Conservation (phyloP, 2,329 filamentous ascomycete genomes). For the Camptophora hylomeconis region DNA sequence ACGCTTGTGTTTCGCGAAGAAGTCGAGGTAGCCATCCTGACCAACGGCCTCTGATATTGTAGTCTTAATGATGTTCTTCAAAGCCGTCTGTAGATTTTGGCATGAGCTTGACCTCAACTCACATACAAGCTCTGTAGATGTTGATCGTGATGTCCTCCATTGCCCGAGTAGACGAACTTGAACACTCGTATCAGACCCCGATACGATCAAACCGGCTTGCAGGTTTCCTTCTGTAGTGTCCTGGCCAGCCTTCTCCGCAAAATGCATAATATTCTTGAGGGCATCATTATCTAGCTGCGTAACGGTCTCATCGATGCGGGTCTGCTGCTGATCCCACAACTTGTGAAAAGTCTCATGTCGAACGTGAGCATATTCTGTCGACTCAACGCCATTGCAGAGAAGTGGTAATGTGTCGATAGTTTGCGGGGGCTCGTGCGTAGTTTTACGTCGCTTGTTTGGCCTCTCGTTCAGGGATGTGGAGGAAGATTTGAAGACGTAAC, state of each 20-base stretch:
- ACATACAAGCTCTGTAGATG: constrained; percentile 20
- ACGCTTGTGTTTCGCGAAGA: constrained; percentile 26
- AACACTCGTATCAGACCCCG: constrained; percentile 5
- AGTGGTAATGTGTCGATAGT: constrained; percentile 21
- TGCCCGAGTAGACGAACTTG: constrained; percentile 6
- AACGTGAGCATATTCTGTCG: constrained; percentile 19
- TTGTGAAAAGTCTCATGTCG: constrained; percentile 26
- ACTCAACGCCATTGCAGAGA: constrained; percentile 28
- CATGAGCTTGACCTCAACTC: constrained; percentile 31
- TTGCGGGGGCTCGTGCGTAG: constrained; percentile 21
- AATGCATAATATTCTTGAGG: constrained; percentile 21
- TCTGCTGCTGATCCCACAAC: constrained; percentile 27
- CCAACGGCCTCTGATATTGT: constrained; percentile 27
- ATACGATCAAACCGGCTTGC: constrained; percentile 11
- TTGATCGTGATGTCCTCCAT: constrained; percentile 3
- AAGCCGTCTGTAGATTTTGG: constrained; percentile 31
- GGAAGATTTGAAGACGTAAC: constrained; percentile 14
- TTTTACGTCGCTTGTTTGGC: constrained; percentile 46
- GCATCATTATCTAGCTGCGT: constrained; percentile 28
- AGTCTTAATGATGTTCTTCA: constrained; percentile 33
- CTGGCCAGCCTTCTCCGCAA: not conserved
- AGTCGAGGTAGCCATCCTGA: constrained; percentile 26
- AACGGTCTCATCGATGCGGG: constrained; percentile 27
- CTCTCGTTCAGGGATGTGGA: constrained; percentile 20
- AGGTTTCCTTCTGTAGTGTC: constrained; percentile 3